These are phyloP conservation scores for Brassica carinata DNA, from an alignment of 345 rosid species.

Conservation along the genomic window DNA sequence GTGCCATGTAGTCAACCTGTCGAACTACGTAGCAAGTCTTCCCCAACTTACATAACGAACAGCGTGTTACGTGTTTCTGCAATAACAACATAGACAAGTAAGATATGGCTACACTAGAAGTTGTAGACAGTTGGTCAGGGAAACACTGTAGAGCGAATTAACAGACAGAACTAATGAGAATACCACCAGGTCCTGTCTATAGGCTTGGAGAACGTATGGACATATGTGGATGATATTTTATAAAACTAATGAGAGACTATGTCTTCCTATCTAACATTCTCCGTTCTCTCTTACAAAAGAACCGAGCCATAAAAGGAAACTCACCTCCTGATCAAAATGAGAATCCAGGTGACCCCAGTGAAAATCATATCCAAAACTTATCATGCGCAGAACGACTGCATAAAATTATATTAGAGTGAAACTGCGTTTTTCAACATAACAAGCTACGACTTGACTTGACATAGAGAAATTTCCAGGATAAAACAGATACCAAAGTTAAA, in stretches of 20 bases:
- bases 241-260: neutral
- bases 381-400: constrained; percentile 83
- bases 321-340: constrained; percentile 71
- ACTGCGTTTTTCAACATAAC: neutral
- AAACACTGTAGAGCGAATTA: neutral
- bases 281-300: neutral
- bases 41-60: constrained; percentile 40
- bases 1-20: constrained; percentile 27
- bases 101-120: constrained; percentile 14
- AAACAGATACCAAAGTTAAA: constrained; percentile 78
- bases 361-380: constrained; percentile 93
- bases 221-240: neutral
- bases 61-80: constrained; percentile 38
- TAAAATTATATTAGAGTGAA: neutral
- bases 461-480: neutral
- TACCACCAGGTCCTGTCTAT: too few species aligned
- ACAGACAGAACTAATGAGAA: too few species aligned
- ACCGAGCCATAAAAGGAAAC: constrained; percentile 9
- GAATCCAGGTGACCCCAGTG: constrained; percentile 67
- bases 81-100: neutral
- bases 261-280: constrained; percentile 7
- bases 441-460: constrained; percentile 1
- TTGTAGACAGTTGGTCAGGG: neutral
- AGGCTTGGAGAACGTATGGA: neutral
- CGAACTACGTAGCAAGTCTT: constrained; percentile 39